Base-by-base conservation (phyloP, 768 basidiomycete genomes). In the Clitopilus hobsonii region DNA sequence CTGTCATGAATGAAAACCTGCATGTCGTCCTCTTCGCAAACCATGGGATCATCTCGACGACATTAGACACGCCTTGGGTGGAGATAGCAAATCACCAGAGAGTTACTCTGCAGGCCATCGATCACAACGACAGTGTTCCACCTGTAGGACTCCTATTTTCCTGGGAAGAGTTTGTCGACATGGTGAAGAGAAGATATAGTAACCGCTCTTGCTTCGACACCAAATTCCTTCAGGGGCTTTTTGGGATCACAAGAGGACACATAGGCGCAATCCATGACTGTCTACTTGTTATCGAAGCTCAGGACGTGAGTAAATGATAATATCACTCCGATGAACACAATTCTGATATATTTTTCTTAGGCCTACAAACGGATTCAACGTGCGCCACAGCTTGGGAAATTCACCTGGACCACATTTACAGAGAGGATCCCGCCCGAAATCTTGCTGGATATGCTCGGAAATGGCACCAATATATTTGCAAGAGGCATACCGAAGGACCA, bases 241-340 rank as follows among this genome's bases (percentile, higher is more conserved):
- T 54, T 32, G 38, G 32, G 22, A 27, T 60, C 23, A 60, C 59
- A n/a, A 29, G 27, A 16, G 59, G 59, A 8, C 59, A 60, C 50
- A 51, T 55, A 14, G 59, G 59, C 36, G 59, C 56, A 26, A 52
- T 57, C 51, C 14, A 28, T 25, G 59, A 60, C 38, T 57, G 54
- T 22, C 30, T 55, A n/a, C n/a, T 24, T 0, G 36, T 58, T n/a
- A 45, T 58, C 22, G 36, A 36, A 10, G 51, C 53, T 24, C 49
- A 58, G 11, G 52, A 55, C 6, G 59, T 58, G 50, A 48, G 57
- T 57, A n/a, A n/a, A n/a, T n/a, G n/a, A n/a, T n/a, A 16, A 16
- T 36, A 53, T 52, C 26, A 51, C 7, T 30, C 14, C 18, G 18
- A 41, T 41, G 38, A 41, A 41, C 18, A n/a, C 38, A 6, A 41